phyloP scores from a whole-genome alignment of 176 grass and related monocot genomes.

The Zoysia japonica region DNA sequence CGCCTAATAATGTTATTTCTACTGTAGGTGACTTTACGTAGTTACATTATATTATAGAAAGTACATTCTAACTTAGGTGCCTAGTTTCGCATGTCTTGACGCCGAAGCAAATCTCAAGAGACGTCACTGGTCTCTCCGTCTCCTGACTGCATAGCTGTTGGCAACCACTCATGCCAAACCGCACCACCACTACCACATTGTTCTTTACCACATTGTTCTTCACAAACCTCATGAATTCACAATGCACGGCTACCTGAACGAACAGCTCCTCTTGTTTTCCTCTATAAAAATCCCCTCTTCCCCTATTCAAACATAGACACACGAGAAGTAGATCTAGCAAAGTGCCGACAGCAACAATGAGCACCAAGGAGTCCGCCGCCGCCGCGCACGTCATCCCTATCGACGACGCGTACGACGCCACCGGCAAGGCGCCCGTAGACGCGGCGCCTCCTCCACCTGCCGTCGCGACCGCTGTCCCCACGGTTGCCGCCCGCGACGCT shows the following conservation, averaged over 20 bases:
- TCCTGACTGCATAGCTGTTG: conserved; percentile 35
- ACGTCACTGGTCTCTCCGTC: too few relatives aligned
- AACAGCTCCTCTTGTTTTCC: not conserved
- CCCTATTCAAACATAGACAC: not conserved
- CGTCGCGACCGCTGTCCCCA: not conserved
- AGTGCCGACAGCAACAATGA: conserved; percentile 47
- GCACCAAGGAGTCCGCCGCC: conserved; percentile 52
- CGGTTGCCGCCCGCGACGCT: not conserved
- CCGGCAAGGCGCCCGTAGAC: conserved; percentile 38
- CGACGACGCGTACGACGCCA: not conserved
- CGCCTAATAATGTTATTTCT: too few relatives aligned
- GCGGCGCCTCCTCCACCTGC: conserved; percentile 23
- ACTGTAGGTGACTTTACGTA: too few relatives aligned
- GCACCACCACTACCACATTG: not conserved
- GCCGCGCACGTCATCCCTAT: conserved; percentile 61
- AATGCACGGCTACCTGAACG: not conserved
- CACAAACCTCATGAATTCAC: not conserved
- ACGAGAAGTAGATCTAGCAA: not conserved
- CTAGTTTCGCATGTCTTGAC: too few relatives aligned
- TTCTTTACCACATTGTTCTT: not conserved
- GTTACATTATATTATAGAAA: too few relatives aligned
- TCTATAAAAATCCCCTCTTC: conserved; percentile 20
- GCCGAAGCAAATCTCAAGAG: too few relatives aligned
- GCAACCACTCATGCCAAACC: conserved; percentile 34
- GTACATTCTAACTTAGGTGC: not conserved